Evolutionary conservation across 805 yeast genomes (phyloP).

Genomic region (Yamadazyma olivae): DNA sequence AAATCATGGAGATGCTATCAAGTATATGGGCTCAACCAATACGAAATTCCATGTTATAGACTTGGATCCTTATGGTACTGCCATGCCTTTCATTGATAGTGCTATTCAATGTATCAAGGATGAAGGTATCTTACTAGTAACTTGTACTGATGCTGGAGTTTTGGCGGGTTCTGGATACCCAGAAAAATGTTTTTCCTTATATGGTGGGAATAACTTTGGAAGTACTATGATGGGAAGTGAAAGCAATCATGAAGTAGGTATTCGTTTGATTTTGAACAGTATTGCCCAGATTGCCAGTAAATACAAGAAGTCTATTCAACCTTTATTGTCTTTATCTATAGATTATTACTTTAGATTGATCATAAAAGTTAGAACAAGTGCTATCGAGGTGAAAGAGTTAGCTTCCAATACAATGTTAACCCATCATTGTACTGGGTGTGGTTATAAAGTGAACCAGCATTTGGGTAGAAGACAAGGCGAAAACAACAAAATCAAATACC

Average conservation of each 20-base stretch:
- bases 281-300: conserved; percentile 84
- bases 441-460: conserved; percentile 64
- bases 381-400: conserved; percentile 76
- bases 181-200: conserved; percentile 91
- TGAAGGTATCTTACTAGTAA: conserved; percentile 81
- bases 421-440: conserved; percentile 87
- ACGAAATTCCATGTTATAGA: conserved; percentile 80
- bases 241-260: conserved; percentile 89
- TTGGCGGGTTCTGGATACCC: conserved; percentile 96
- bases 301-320: conserved; percentile 84
- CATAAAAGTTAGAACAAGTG: conserved; percentile 72
- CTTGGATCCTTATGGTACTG: conserved; percentile 97
- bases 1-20: conserved; percentile 88
- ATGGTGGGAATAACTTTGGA: conserved; percentile 89
- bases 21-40: conserved; percentile 53
- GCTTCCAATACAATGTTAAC: conserved; percentile 75
- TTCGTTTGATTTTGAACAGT: conserved; percentile 75
- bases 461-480: conserved; percentile 54
- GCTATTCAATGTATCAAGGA: conserved; percentile 83
- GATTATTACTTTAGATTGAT: conserved; percentile 91
- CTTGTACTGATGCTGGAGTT: conserved; percentile 96
- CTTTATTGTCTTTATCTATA: conserved; percentile 78
- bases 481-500: conserved; percentile 44
- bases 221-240: conserved; percentile 50
- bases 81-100: conserved; percentile 91